phyloP scores from a whole-genome alignment of 1,139 yeast genomes.

The Debaryomyces sp. region DNA sequence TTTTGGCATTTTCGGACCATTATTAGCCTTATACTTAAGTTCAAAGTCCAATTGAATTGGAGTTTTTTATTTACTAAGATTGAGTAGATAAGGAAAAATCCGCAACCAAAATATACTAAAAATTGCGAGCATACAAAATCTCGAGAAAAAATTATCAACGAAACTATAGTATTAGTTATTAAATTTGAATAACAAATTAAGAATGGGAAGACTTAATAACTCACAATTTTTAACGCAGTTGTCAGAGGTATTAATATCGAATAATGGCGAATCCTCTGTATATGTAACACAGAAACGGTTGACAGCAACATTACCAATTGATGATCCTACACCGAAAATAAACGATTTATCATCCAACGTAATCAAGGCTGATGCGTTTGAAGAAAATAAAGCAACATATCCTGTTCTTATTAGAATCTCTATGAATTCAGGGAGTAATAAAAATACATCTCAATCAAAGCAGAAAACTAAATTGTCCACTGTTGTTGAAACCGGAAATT shows the following conservation, averaged over 20 bases:
- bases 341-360: slow-evolving; percentile 45
- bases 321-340: slow-evolving; percentile 14
- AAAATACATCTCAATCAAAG: slow-evolving; percentile 34
- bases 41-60: background rate
- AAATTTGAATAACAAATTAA: background rate
- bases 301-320: slow-evolving; percentile 26
- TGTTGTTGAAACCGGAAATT: slow-evolving; percentile 55
- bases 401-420: slow-evolving; percentile 56
- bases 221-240: slow-evolving; percentile 39
- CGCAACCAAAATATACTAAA: background rate
- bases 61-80: background rate
- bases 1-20: background rate
- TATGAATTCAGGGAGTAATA: slow-evolving; percentile 52
- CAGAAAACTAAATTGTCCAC: slow-evolving; percentile 63
- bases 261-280: slow-evolving; percentile 44
- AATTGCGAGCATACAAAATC: background rate
- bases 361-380: slow-evolving; percentile 18
- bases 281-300: slow-evolving; percentile 49
- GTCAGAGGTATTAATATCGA: slow-evolving; percentile 27
- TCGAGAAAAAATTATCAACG: background rate
- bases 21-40: background rate
- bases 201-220: slow-evolving; percentile 46
- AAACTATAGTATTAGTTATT: background rate
- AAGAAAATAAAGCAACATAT: slow-evolving; percentile 31
- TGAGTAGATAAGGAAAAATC: background rate